These are phyloP conservation scores for Paramecium caudatum DNA, from an alignment of 73 alveolate species.

Conservation along the genomic window DNA sequence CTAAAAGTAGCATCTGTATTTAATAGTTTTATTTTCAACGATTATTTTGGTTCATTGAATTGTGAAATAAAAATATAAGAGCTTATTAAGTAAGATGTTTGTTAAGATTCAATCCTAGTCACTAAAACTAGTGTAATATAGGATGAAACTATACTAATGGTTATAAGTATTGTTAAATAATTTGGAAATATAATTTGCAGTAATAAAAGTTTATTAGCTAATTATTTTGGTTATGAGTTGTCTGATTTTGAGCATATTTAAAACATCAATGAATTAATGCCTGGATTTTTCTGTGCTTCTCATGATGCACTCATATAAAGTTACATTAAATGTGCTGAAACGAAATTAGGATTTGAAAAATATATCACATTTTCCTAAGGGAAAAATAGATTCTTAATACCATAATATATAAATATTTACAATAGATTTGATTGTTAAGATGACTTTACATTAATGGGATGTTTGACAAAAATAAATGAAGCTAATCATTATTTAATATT, in stretches of 20 bases:
- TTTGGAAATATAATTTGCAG: not conserved
- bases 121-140: not conserved
- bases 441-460: constrained; percentile 31
- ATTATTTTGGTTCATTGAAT: constrained; percentile 8
- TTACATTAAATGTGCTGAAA: not conserved
- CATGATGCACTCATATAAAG: not conserved
- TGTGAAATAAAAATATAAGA: constrained; percentile 58
- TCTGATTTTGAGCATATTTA: not conserved
- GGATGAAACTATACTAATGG: constrained; percentile 1
- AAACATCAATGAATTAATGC: constrained; percentile 20
- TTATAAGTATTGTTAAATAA: constrained; percentile 14
- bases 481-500: constrained; percentile 2
- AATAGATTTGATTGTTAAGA: not conserved
- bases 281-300: not conserved
- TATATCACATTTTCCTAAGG: not conserved
- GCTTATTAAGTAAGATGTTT: not conserved
- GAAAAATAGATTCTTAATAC: constrained; percentile 11
- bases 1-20: constrained; percentile 44
- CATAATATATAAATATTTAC: constrained; percentile 20
- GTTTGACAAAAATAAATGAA: not conserved
- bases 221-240: constrained; percentile 16
- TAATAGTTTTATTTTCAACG: constrained; percentile 21
- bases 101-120: not conserved
- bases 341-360: not conserved
- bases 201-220: not conserved